Base-by-base conservation (phyloP, 2,329 filamentous ascomycete species). In the Capronia americana region DNA sequence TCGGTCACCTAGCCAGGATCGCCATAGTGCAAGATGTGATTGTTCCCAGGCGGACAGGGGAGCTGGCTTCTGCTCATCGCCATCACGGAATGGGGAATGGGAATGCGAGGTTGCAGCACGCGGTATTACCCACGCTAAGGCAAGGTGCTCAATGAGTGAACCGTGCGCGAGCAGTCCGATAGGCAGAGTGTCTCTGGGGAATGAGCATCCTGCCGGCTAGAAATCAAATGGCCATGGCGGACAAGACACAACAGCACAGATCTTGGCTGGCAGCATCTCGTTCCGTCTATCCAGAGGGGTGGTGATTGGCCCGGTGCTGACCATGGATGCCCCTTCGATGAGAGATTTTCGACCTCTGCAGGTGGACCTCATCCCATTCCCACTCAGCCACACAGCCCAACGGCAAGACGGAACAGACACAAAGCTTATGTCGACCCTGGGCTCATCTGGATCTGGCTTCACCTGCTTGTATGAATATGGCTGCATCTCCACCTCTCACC, bases 381-480 rank as follows among this genome's bases (percentile, higher is more conserved):
- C 30, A 4, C 57, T 44, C 14, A 44, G 48, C 53, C 17, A 55
- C 53, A 32, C 28, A 14, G 20, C 10, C 8, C 17, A n/a, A n/a
- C 48, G 58, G 58, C 58, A 44, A 41, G 58, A 61, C 58, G 58
- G 58, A 61, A 61, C 58, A 51, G 11, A 11, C 32, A 12, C 28
- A 61, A 61, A 30, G 58, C 58, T 61, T 53, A 41, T 61, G 46
- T 61, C 20, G 30, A 61, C 46, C 24, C 28, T 61, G 28, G 17
- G 6, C 17, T 30, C 20, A 30, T 53, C 17, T 61, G 46, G 46
- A 41, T 41, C 46, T 51, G 28, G 32, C 58, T 61, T 17, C 17
- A 26, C 20, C 38, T 44, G n/a, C 38, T n/a, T 7, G 34, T 2
- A n/a, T 17, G 12, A 14, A 2, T 1, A 44, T 44, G 38, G 17